Evolutionary conservation across 768 basidiomycete species (phyloP), one percentile per base, ranked within the genome.

Genomic region (Mycena alexandri): DNA sequence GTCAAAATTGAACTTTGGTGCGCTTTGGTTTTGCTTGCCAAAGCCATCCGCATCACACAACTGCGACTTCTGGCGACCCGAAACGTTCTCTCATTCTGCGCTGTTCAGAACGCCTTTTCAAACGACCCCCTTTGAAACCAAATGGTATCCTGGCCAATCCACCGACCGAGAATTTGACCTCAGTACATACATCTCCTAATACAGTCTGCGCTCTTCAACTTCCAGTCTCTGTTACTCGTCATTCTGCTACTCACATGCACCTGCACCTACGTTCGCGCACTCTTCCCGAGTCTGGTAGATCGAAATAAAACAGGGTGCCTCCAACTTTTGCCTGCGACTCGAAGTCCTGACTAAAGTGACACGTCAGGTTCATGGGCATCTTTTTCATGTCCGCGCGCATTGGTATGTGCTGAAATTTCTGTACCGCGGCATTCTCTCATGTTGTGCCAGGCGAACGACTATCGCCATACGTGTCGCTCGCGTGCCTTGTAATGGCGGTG

Each of bases 311-410:
- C 95, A 79, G 97, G 98, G 97, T 97, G 72, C 71, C 87, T 75
- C 7, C 38, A n/a, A 34, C n/a, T 70, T 25, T 57, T 42, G 46
- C 41, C 14, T 47, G 24, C 29, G 36, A 29, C 21, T 13, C 51
- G 6, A 3, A 22, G 46, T 12, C 36, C 16, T 13, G 5, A 50
- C 36, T 29, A 25, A n/a, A 22, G 56, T 65, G 25, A 19, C n/a
- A 38, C 33, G 6, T 42, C 63, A 99, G 97, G 6, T 95, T 99
- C 77, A 82, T 93, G 25, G 97, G 97, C 8, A 77, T 98, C 12
- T 92, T 98, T 79, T 99, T 93, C 87, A 99, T 96, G 87, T 93
- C 90, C 54, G 97, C 98, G 13, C 86, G 98, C 56, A 95, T 99
- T 84, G 98, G 96, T 95, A 74, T 65, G 87, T 79, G 2, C 17